phyloP scores from a whole-genome alignment of 1,284 basidiomycete species.

The Ustilago curta region DNA sequence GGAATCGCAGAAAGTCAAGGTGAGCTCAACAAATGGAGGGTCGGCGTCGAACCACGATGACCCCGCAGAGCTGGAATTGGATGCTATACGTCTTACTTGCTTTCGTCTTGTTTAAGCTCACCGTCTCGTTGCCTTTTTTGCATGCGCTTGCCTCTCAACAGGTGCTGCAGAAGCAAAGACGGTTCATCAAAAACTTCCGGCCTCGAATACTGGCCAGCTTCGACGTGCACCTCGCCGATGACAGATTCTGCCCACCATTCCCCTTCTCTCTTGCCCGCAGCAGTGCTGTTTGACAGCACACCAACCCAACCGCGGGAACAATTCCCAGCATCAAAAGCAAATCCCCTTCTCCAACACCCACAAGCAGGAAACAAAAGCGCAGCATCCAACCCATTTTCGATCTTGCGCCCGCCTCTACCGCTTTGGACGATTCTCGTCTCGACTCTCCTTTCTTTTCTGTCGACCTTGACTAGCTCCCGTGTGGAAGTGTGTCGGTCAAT shows the following conservation, averaged over 20 bases:
- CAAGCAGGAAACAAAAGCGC: slow-evolving; percentile 3
- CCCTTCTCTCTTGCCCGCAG: neutral
- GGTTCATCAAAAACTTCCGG: neutral
- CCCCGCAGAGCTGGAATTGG: neutral
- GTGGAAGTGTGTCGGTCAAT: slow-evolving; percentile 5
- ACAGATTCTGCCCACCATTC: no score
- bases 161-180: neutral
- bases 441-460: neutral
- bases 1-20: neutral
- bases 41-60: neutral
- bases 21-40: no score
- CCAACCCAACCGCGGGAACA: neutral
- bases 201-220: neutral
- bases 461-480: slow-evolving; percentile 4
- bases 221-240: slow-evolving; percentile 4
- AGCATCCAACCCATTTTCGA: slow-evolving; percentile 46
- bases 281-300: slow-evolving; percentile 11
- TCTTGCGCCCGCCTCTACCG: slow-evolving; percentile 36
- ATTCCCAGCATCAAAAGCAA: no score
- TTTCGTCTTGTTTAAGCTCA: slow-evolving; percentile 21
- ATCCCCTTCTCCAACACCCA: neutral
- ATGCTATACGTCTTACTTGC: slow-evolving; percentile 7
- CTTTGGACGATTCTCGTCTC: neutral
- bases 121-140: slow-evolving; percentile 6
- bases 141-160: neutral